Evolutionary conservation across 441 rosid species (phyloP), one percentile per base, ranked within the genome.

Genomic region (Gossypium aridum): DNA sequence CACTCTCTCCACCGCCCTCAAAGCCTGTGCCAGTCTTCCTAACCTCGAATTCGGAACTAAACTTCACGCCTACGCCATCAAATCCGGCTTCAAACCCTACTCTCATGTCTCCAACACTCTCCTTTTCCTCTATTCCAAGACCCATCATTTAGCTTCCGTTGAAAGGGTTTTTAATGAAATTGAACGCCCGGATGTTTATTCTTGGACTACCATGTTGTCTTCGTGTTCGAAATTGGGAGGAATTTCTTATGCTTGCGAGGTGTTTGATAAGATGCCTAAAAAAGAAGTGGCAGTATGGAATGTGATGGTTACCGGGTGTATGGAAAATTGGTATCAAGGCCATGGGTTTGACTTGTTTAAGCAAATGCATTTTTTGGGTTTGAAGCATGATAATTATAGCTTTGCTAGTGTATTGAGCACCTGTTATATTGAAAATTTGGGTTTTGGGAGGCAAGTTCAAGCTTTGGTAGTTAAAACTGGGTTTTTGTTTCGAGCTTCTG

Each of bases 221-320:
- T 86, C 87, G 0, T 76, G 87, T 55, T 16, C 76, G 0, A 91
- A 86, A 84, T 72, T 84, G 73, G 90, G 89, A 1, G 76, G 81
- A 13, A 67, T 87, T 8, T 79, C 61, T 14, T 84, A 80, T 76
- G 94, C 96, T 1, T 83, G 77, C 26, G 57, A 87, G 76, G 7
- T 86, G 85, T 89, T 92, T 25, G 92, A 83, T 82, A 66, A 79
- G 82, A 84, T 87, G 85, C 90, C 86, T 9, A 54, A 66, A 0
- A 83, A 77, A 72, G 85, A 84, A 57, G 85, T 83, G 70, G 83
- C 89, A 0, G 74, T 87, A 20, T 91, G 96, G 93, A 92, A 92
- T 67, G 94, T 93, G 3, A 80, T 92, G 88, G 84, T 92, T 68
- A 91, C 91, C 9, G 94, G 96, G 70, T 88, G 87, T 61, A 68